phyloP scores from a whole-genome alignment of 352 stramenopile genomes.

The Phytophthora meadii region DNA sequence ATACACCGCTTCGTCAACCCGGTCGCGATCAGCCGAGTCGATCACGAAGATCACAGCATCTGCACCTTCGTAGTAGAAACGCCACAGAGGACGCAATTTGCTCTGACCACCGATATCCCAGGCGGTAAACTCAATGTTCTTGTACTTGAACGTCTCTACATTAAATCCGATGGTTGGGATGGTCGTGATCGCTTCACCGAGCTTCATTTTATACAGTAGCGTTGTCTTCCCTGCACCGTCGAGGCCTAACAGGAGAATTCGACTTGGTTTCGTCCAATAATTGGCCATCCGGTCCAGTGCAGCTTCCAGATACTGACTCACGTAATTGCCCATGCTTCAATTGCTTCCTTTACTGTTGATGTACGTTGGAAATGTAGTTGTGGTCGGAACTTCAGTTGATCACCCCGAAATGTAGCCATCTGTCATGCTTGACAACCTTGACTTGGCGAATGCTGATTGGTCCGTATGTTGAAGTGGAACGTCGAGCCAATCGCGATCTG shows the following conservation, averaged over 20 bases:
- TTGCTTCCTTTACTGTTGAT: background rate
- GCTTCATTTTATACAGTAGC: slow-evolving; percentile 91
- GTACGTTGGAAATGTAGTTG: slow-evolving; percentile 12
- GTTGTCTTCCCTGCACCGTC: slow-evolving; percentile 97
- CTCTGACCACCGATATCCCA: slow-evolving; percentile 86
- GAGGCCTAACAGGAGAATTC: slow-evolving; percentile 88
- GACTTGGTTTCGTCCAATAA: slow-evolving; percentile 49
- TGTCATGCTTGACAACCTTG: slow-evolving; percentile 31
- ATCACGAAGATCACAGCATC: slow-evolving; percentile 89
- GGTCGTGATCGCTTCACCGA: slow-evolving; percentile 66
- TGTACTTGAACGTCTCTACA: slow-evolving; percentile 74
- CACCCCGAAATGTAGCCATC: slow-evolving; percentile 20
- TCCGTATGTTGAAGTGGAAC: slow-evolving; percentile 5
- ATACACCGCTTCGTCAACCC: slow-evolving; percentile 52
- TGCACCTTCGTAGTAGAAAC: slow-evolving; percentile 71
- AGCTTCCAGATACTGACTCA: slow-evolving; percentile 40
- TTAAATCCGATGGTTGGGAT: slow-evolving; percentile 86
- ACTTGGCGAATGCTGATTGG: slow-evolving; percentile 34
- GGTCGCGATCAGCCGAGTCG: slow-evolving; percentile 60
- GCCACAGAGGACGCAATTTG: slow-evolving; percentile 75
- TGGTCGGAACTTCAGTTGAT: slow-evolving; percentile 12
- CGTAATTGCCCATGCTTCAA: slow-evolving; percentile 40
- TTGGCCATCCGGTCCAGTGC: slow-evolving; percentile 36
- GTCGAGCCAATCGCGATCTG: background rate
- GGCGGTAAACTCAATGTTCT: slow-evolving; percentile 74